A percentile compares a stretch with the other conserved stretches of the same genome.
Evolutionary conservation across 2,329 filamentous ascomycete genomes (phyloP).

Genomic region (Cadophora malorum): DNA sequence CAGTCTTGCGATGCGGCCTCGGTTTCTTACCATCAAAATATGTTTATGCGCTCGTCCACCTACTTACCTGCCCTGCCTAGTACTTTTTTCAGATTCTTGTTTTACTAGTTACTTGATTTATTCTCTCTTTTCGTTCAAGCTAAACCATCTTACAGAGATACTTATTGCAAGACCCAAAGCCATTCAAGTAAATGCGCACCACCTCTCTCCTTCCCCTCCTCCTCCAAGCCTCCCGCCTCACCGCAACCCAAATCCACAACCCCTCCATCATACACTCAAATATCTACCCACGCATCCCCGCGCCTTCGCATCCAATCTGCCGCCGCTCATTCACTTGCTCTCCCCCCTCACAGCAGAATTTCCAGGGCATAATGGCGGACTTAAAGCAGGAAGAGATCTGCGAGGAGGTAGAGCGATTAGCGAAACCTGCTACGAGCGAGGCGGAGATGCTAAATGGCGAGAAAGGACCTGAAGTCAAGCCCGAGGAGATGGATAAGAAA

Average conservation of each 20-base stretch:
- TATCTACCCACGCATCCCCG: conserved; percentile 19
- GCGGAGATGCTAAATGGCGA: conserved; percentile 42
- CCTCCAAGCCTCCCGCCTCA: not conserved
- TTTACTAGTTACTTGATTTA: not conserved
- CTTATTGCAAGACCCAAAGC: no score
- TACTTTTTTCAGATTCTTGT: not conserved
- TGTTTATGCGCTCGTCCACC: not conserved
- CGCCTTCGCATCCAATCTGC: conserved; percentile 30
- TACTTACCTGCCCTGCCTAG: not conserved
- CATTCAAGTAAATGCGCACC: conserved; percentile 21
- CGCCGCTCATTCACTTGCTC: conserved; percentile 32
- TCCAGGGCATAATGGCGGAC: conserved; percentile 33
- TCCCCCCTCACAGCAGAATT: conserved; percentile 25
- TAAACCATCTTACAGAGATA: no score
- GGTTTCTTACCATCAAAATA: not conserved
- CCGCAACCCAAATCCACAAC: not conserved
- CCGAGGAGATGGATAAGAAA: not conserved
- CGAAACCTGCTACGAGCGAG: conserved; percentile 61
- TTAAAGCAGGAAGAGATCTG: conserved; percentile 23
- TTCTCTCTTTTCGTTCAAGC: no score
- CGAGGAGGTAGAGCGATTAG: conserved; percentile 51
- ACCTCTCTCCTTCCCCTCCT: conserved; percentile 5
- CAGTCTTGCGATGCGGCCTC: not conserved
- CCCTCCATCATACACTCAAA: conserved; percentile 1
- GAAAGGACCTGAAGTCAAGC: conserved; percentile 51